phyloP scores from a whole-genome alignment of 1,284 basidiomycete genomes.

The Sporisorium sorghi region DNA sequence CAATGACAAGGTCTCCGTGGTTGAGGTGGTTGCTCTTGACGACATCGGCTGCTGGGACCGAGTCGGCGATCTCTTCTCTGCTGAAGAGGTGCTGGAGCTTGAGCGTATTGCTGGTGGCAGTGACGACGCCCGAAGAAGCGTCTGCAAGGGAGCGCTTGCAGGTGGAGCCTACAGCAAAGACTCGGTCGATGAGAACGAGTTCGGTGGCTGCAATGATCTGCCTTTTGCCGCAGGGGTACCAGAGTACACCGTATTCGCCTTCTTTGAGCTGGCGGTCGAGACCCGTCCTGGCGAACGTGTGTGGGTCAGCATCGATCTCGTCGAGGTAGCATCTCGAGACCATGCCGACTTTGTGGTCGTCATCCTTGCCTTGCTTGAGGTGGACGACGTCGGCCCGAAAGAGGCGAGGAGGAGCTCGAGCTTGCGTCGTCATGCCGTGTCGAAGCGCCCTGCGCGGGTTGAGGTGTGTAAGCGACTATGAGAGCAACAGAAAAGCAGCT shows the following conservation, averaged over 20 bases:
- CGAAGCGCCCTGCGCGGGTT: background rate
- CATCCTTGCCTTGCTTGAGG: slow-evolving; percentile 30
- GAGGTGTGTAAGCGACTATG: background rate
- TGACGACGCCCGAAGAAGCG: slow-evolving; percentile 81
- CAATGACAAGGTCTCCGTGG: slow-evolving; percentile 74
- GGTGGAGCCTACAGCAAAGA: slow-evolving; percentile 81
- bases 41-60: slow-evolving; percentile 76
- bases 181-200: slow-evolving; percentile 81
- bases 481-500: background rate
- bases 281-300: slow-evolving; percentile 25
- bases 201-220: slow-evolving; percentile 75
- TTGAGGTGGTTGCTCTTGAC: slow-evolving; percentile 52
- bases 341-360: slow-evolving; percentile 45
- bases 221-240: slow-evolving; percentile 73
- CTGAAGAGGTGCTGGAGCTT: slow-evolving; percentile 82
- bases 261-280: slow-evolving; percentile 79
- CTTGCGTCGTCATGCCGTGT: slow-evolving; percentile 8
- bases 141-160: slow-evolving; percentile 83
- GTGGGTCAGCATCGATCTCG: slow-evolving; percentile 28
- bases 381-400: slow-evolving; percentile 38
- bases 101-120: slow-evolving; percentile 75
- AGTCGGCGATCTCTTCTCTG: slow-evolving; percentile 75
- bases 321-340: slow-evolving; percentile 51
- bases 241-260: slow-evolving; percentile 85
- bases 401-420: slow-evolving; percentile 15